Evolutionary conservation across 2,329 filamentous ascomycete genomes (phyloP).

Genomic region (Stachybotrys chartarum): DNA sequence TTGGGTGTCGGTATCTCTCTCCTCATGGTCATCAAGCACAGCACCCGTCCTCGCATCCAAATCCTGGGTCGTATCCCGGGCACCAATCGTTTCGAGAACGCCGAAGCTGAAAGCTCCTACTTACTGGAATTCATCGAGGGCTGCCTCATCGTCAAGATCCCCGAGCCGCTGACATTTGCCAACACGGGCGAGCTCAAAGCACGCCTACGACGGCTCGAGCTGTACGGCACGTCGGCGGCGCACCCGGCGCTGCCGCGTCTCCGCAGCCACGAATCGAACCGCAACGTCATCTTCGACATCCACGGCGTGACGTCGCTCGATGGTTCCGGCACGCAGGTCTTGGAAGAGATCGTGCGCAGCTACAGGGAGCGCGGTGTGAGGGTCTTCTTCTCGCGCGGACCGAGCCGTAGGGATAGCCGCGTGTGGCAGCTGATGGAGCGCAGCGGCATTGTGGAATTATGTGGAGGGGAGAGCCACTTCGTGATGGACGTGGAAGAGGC

Average conservation of each 20-base stretch:
- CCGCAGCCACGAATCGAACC: conserved; percentile 71
- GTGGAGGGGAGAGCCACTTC: conserved; percentile 72
- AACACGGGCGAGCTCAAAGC: conserved; percentile 91
- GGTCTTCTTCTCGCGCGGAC: conserved; percentile 64
- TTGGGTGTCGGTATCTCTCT: conserved; percentile 88
- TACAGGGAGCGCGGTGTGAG: conserved; percentile 72
- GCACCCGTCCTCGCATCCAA: conserved; percentile 88
- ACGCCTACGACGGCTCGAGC: conserved; percentile 73
- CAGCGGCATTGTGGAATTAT: conserved; percentile 78
- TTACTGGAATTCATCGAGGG: conserved; percentile 83
- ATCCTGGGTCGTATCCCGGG: conserved; percentile 86
- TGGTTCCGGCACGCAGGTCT: conserved; percentile 84
- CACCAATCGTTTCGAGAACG: conserved; percentile 79
- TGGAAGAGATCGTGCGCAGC: conserved; percentile 77
- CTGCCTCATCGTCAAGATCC: conserved; percentile 93
- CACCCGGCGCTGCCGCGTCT: conserved; percentile 84
- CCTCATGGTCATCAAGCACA: conserved; percentile 81
- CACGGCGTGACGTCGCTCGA: conserved; percentile 96
- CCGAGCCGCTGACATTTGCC: conserved; percentile 91
- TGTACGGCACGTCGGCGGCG: conserved; percentile 78
- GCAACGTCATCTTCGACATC: conserved; percentile 93
- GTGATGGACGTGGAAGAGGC: conserved; percentile 80
- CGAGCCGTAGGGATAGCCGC: conserved; percentile 35
- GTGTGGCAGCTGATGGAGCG: conserved; percentile 68
- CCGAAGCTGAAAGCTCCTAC: conserved; percentile 62